Percentiles rank a stretch among this genome's conserved stretches.
These are phyloP conservation scores for Cyphellophora attinorum DNA, from an alignment of 2,329 filamentous ascomycete species.

Conservation along the genomic window DNA sequence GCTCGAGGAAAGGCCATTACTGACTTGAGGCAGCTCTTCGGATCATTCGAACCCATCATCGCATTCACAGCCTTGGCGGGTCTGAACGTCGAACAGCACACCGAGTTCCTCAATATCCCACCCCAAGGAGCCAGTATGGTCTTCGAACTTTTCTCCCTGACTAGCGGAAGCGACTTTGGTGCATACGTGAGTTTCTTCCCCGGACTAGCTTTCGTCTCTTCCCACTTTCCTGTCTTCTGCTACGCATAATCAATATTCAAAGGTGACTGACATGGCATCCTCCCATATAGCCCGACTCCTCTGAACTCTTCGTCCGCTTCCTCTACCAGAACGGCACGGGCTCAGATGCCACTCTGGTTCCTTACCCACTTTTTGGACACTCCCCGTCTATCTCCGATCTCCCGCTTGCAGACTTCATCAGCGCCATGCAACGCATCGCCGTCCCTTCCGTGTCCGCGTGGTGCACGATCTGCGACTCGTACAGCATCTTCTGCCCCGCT, in stretches of 20 bases:
- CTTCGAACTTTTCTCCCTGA: slow-evolving; percentile 43
- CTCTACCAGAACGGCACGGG: slow-evolving; percentile 48
- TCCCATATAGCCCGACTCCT: no score
- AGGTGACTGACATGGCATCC: no score
- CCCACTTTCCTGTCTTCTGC: no score
- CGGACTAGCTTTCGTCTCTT: no score
- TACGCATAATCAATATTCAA: no score
- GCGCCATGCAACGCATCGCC: slow-evolving; percentile 33
- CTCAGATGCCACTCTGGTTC: slow-evolving; percentile 21
- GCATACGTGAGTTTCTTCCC: no score
- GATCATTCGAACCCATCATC: slow-evolving; percentile 39
- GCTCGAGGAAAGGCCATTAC: no score
- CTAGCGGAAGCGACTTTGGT: no score
- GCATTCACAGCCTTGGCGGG: slow-evolving; percentile 38
- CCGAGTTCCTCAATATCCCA: slow-evolving; percentile 41
- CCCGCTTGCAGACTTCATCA: slow-evolving; percentile 41
- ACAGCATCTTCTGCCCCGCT: slow-evolving; percentile 41
- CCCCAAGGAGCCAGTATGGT: slow-evolving; percentile 38
- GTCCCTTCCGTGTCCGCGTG: slow-evolving; percentile 38
- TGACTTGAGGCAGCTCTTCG: no score
- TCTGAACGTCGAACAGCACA: slow-evolving; percentile 27
- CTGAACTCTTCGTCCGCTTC: slow-evolving; percentile 47
- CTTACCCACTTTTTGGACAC: slow-evolving; percentile 43
- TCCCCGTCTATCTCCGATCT: slow-evolving; percentile 37
- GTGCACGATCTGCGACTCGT: slow-evolving; percentile 40